A percentile compares a stretch with the other conserved stretches of the same genome.
Evolutionary conservation across 257 asterid species (phyloP).

Genomic region (Mitragyna speciosa): DNA sequence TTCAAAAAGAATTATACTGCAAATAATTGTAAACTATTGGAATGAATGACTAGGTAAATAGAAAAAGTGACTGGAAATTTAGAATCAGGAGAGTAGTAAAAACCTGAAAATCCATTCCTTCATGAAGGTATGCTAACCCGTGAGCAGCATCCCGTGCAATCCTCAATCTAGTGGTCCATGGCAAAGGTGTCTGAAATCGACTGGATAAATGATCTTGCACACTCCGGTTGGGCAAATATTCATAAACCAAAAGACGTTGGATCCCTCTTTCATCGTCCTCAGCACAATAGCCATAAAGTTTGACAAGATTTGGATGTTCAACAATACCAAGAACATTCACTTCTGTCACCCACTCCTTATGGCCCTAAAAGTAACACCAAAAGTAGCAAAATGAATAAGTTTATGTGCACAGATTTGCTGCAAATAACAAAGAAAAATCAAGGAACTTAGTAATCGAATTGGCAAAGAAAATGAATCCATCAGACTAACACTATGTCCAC

Average conservation of each 20-base stretch:
- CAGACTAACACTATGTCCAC: not conserved
- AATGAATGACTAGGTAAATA: not conserved
- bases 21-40: too few species aligned
- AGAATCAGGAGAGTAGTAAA: not conserved
- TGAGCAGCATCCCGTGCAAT: constrained; percentile 76
- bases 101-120: constrained; percentile 95
- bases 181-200: constrained; percentile 60
- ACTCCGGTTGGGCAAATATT: constrained; percentile 64
- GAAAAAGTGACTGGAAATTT: not conserved
- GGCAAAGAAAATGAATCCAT: not conserved
- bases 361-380: constrained; percentile 50
- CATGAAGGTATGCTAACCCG: constrained; percentile 84
- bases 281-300: constrained; percentile 78
- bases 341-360: constrained; percentile 95
- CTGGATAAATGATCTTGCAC: constrained; percentile 77
- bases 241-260: constrained; percentile 77
- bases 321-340: constrained; percentile 83
- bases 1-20: not conserved
- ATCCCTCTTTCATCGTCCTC: constrained; percentile 93
- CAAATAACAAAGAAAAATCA: not conserved
- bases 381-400: not conserved
- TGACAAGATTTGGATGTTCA: constrained; percentile 83
- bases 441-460: not conserved
- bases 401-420: not conserved
- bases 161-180: constrained; percentile 68